Percentiles rank a stretch among this genome's conserved stretches.
Evolutionary conservation across 352 stramenopile species (phyloP).

Genomic region (Pythium brachiatum): DNA sequence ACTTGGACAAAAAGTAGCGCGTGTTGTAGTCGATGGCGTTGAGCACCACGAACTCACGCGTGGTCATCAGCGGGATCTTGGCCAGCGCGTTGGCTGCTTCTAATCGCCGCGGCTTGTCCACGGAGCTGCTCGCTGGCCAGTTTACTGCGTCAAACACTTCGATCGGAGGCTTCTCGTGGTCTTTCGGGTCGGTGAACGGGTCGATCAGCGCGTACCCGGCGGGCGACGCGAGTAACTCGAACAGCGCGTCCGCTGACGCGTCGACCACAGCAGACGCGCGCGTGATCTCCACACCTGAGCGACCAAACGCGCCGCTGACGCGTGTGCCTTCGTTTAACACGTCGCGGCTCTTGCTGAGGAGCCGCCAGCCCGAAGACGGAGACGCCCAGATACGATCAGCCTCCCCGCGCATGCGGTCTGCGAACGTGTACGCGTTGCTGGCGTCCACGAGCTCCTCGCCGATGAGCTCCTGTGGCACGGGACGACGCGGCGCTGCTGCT

Average conservation of each 20-base stretch:
- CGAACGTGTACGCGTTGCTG: constrained; percentile 24
- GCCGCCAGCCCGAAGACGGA: constrained; percentile 1
- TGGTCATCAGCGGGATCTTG: constrained; percentile 20
- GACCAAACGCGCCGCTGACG: constrained; percentile 26
- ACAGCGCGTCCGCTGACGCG: constrained; percentile 23
- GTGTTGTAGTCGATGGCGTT: constrained; percentile 21
- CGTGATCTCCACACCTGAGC: constrained; percentile 21
- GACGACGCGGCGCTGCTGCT: too few relatives aligned
- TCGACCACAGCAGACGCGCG: constrained; percentile 22
- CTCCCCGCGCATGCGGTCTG: constrained; percentile 27
- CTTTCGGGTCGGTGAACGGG: constrained; percentile 25
- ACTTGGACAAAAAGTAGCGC: constrained; percentile 18
- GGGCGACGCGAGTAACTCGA: constrained; percentile 28
- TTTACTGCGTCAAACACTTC: constrained; percentile 21
- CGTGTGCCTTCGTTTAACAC: constrained; percentile 14
- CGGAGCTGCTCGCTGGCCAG: constrained; percentile 14
- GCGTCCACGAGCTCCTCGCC: constrained; percentile 30
- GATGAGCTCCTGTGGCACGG: constrained; percentile 26
- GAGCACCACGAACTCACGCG: constrained; percentile 25
- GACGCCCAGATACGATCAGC: constrained; percentile 29
- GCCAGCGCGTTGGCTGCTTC: constrained; percentile 20
- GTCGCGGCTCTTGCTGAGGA: constrained; percentile 22
- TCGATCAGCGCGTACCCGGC: constrained; percentile 31
- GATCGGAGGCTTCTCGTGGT: constrained; percentile 21
- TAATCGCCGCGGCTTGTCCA: constrained; percentile 19